A percentile compares a stretch with the other conserved stretches of the same genome.
Evolutionary conservation across 805 yeast species (phyloP).

Genomic region (Scheffersomyces lignosus): DNA sequence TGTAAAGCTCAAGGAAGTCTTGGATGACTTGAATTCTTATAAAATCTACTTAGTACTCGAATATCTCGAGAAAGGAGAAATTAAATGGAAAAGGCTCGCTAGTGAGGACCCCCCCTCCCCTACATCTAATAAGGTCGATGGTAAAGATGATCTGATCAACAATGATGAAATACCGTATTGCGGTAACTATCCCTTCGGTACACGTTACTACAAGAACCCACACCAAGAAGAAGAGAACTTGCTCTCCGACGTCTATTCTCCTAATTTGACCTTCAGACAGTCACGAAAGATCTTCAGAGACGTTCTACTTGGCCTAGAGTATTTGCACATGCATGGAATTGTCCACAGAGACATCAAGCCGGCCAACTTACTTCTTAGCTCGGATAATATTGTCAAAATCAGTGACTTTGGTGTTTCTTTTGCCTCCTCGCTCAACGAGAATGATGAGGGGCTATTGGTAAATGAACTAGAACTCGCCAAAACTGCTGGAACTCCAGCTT

Average conservation of each 20-base stretch:
- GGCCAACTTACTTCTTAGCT: conserved; percentile 76
- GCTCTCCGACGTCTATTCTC: conserved; percentile 34
- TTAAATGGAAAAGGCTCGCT: conserved; percentile 61
- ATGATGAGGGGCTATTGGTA: conserved; percentile 43
- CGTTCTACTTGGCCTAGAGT: conserved; percentile 84
- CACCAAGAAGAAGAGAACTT: conserved; percentile 20
- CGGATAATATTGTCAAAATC: conserved; percentile 77
- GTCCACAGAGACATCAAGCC: conserved; percentile 97
- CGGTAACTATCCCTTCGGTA: conserved; percentile 16
- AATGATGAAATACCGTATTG: conserved; percentile 45
- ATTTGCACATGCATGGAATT: conserved; percentile 84
- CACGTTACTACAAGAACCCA: not conserved
- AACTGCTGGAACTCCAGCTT: conserved; percentile 98
- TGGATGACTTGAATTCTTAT: conserved; percentile 79
- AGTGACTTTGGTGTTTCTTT: conserved; percentile 97
- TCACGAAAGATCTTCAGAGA: conserved; percentile 77
- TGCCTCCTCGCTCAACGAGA: conserved; percentile 48
- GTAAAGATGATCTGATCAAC: conserved; percentile 5
- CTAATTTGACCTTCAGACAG: conserved; percentile 65
- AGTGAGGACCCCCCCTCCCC: conserved; percentile 9
- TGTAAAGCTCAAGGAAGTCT: conserved; percentile 54
- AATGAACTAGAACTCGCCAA: conserved; percentile 82
- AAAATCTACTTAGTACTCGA: conserved; percentile 90
- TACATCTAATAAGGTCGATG: conserved; percentile 4
- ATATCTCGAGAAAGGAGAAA: conserved; percentile 87